Evolutionary conservation across 176 grass and related monocot species (phyloP).

Genomic region (Ensete glaucum): DNA sequence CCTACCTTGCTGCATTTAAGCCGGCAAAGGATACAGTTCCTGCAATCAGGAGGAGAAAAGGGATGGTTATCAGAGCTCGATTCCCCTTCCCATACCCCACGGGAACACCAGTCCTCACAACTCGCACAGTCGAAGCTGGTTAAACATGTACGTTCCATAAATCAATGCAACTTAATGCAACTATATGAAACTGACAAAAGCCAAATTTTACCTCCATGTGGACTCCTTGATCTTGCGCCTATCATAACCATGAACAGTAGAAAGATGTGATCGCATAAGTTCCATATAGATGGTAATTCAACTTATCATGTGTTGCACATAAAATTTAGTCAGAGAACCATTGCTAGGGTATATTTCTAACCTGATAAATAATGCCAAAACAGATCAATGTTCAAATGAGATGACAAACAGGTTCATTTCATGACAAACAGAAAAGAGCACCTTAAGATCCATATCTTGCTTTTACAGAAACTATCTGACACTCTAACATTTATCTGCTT

Average conservation of each 20-base stretch:
- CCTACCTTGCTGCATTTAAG: not conserved
- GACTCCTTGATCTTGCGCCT: not conserved
- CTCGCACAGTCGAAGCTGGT: not conserved
- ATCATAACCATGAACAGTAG: not conserved
- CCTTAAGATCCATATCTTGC: too few species aligned
- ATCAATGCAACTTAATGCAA: not conserved
- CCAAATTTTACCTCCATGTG: not conserved
- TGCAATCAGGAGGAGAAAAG: not conserved
- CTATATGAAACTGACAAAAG: not conserved
- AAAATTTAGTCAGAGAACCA: too few species aligned
- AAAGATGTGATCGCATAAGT: not conserved
- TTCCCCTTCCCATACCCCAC: not conserved
- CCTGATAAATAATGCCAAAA: too few species aligned
- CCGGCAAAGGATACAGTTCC: conserved; percentile 3
- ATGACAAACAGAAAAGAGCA: too few species aligned
- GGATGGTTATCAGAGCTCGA: not conserved
- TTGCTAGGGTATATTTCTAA: too few species aligned
- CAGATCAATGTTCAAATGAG: too few species aligned
- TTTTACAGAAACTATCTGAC: too few species aligned
- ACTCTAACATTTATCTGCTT: too few species aligned
- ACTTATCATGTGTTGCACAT: not conserved
- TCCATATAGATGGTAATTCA: not conserved
- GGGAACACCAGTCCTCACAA: conserved; percentile 1
- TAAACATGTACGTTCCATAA: not conserved
- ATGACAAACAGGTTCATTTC: too few species aligned